phyloP scores from a whole-genome alignment of 1,139 yeast genomes.

The Geotrichum armillariae region DNA sequence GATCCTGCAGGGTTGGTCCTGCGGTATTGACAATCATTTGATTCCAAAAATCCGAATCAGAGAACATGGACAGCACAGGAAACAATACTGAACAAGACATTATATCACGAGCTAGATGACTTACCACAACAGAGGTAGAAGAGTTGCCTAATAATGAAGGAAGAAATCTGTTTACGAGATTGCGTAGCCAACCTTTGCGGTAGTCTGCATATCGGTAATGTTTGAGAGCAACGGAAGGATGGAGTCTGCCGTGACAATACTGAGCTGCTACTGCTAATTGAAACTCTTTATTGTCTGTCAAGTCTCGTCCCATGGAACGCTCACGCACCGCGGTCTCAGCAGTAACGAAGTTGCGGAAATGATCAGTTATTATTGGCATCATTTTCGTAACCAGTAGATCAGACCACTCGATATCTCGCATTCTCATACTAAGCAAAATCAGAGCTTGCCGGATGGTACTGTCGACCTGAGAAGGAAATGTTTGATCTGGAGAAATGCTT shows the following conservation, averaged over 20 bases:
- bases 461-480: slow-evolving; percentile 57
- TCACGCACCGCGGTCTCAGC: slow-evolving; percentile 49
- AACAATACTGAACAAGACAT: slow-evolving; percentile 54
- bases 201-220: slow-evolving; percentile 45
- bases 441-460: slow-evolving; percentile 49
- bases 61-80: slow-evolving; percentile 57
- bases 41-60: slow-evolving; percentile 81
- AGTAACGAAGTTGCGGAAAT: slow-evolving; percentile 52
- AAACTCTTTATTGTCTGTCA: slow-evolving; percentile 48
- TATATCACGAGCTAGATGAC: slow-evolving; percentile 60
- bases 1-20: slow-evolving; percentile 70
- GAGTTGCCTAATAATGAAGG: slow-evolving; percentile 57
- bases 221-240: slow-evolving; percentile 57
- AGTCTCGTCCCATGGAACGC: slow-evolving; percentile 31
- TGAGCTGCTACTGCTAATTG: slow-evolving; percentile 61
- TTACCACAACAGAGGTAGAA: slow-evolving; percentile 49
- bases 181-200: slow-evolving; percentile 55
- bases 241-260: slow-evolving; percentile 57
- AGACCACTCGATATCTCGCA: slow-evolving; percentile 53
- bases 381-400: slow-evolving; percentile 56
- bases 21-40: slow-evolving; percentile 58
- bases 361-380: slow-evolving; percentile 67
- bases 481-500: slow-evolving; percentile 43
- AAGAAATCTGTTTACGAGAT: slow-evolving; percentile 46
- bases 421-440: slow-evolving; percentile 39